Evolutionary conservation across 164 flowering plant genomes (phyloP).

Genomic region (Paratinospora sagittata): DNA sequence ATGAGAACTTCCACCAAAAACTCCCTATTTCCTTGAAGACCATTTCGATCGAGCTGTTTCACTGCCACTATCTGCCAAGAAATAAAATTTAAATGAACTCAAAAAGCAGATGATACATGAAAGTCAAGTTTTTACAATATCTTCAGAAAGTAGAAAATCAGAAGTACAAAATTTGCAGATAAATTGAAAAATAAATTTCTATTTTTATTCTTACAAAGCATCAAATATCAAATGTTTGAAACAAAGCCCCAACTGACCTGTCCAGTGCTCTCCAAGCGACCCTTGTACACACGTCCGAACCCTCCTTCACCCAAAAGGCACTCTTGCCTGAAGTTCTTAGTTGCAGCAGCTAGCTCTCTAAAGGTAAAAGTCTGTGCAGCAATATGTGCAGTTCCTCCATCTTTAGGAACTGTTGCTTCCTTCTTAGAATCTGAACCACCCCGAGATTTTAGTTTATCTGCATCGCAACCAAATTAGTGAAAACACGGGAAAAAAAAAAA

Average conservation of each 20-base stretch:
- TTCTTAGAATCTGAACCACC: conserved; percentile 54
- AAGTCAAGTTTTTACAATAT: background rate
- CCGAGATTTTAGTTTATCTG: conserved; percentile 57
- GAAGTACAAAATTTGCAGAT: background rate
- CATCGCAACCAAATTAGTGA: conserved; percentile 14
- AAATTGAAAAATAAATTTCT: no score
- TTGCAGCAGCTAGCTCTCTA: conserved; percentile 76
- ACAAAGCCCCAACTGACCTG: conserved; percentile 38
- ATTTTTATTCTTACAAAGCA: background rate
- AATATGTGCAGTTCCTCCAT: conserved; percentile 56
- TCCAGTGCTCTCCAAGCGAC: conserved; percentile 71
- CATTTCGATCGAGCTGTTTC: conserved; percentile 84
- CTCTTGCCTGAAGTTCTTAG: conserved; percentile 76
- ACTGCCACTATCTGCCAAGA: conserved; percentile 77
- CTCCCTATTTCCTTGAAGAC: conserved; percentile 90
- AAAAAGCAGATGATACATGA: background rate
- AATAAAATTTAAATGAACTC: conserved; percentile 6
- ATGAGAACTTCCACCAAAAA: conserved; percentile 92
- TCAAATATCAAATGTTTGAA: background rate
- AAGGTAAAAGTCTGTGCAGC: conserved; percentile 86
- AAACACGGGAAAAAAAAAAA: background rate
- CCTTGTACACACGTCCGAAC: conserved; percentile 88
- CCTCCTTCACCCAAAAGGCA: conserved; percentile 89
- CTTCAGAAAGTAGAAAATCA: background rate
- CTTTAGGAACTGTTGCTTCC: conserved; percentile 44